Base-by-base conservation (phyloP, 2,329 filamentous ascomycete species). In the Aspergillus sp. region DNA sequence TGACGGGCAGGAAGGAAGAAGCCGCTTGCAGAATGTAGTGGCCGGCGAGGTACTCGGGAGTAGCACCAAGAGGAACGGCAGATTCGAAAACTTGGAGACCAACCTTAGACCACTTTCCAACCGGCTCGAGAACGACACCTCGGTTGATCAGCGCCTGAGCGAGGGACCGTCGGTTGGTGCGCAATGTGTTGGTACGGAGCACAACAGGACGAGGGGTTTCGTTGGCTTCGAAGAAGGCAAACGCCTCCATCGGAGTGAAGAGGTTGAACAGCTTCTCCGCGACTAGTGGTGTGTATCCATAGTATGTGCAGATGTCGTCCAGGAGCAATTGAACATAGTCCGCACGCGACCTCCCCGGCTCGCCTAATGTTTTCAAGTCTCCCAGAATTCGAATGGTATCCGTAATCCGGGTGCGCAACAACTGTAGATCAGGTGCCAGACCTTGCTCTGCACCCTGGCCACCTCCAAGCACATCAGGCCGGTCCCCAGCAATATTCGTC, bases 181-280 rank as follows among this genome's bases (percentile, higher is more conserved):
- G 85, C 49, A 98, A 80, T 6, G 91, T 98, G 71, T 98, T 98
- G 52, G 93, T 97, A 62, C 93, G 84, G 64, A 98, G 94, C 55
- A 98, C 93, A 48, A 98, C 83, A 3, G 93, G 93, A 44, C 93
- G 82, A 9, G 89, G 82, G 29, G 87, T 89, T 72, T 98, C 93
- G 81, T 98, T 98, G 59, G 91, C 91, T 72, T 98, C 93, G 73
- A 98, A 97, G 72, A 98, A 98, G 46, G 90, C 90, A 58, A 97
- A 94, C 0, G 93, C 93, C 72, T 98, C 93, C 58, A 85, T 83
- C 0, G 93, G 88, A 1, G 89, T 82, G 72, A 98, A 97, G 5
- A 98, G 81, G 62, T 85, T 84, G 73, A 90, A 89, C 10, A 98
- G 82, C 76, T 97, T 98, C 70, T 95, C 88, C 4, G 90, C 93